Percentiles rank a stretch among this genome's conserved stretches.
phyloP scores from a whole-genome alignment of 345 rosid genomes.

The Raphanus raphanistrum region DNA sequence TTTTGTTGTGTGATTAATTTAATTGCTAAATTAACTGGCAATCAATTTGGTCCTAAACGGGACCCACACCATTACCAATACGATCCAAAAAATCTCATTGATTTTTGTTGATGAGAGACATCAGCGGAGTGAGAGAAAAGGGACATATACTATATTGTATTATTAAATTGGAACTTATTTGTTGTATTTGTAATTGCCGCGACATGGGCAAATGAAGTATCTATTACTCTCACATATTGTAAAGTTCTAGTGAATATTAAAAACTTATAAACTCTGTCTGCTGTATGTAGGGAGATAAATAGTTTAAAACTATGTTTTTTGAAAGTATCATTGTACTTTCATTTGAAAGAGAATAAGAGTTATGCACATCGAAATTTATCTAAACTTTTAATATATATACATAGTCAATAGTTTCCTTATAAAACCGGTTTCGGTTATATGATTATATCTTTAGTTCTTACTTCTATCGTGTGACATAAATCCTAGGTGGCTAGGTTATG shows the following conservation, averaged over 20 bases:
- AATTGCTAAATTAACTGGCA: constrained; percentile 55
- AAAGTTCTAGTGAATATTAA: not conserved
- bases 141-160: not conserved
- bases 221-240: constrained; percentile 10
- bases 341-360: not conserved
- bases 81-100: constrained; percentile 19
- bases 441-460: not conserved
- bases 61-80: constrained; percentile 46
- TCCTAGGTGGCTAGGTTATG: constrained; percentile 4
- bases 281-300: not conserved
- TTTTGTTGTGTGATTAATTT: constrained; percentile 24
- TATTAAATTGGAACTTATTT: constrained; percentile 19
- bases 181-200: constrained; percentile 30
- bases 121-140: constrained; percentile 13
- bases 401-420: not conserved
- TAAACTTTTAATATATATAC: not conserved
- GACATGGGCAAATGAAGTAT: constrained; percentile 37
- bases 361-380: not conserved
- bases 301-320: not conserved
- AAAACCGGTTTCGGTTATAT: not conserved
- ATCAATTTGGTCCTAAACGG: constrained; percentile 52
- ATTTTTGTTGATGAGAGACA: constrained; percentile 28
- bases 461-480: not conserved
- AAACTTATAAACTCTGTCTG: constrained; percentile 11
- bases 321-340: not conserved